Evolutionary conservation across 331 rosid genomes (phyloP), one percentile per base, ranked within the genome.

Genomic region (Telfairia occidentalis): DNA sequence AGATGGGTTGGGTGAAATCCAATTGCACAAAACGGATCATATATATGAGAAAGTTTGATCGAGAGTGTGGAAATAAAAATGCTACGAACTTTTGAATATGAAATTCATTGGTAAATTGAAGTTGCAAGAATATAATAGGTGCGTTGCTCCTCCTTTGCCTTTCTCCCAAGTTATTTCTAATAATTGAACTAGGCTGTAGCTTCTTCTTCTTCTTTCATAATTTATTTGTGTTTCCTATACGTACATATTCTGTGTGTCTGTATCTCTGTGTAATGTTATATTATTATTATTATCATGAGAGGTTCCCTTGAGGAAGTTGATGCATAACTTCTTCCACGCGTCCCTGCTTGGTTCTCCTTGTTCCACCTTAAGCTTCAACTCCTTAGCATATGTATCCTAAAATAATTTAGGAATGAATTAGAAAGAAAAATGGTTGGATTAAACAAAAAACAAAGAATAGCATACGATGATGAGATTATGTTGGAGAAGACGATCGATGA

Each of bases 401-500:
- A n/a, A n/a, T n/a, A n/a, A n/a, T n/a, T n/a, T n/a, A n/a, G n/a
- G n/a, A n/a, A n/a, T n/a, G n/a, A n/a, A n/a, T n/a, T n/a, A n/a
- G n/a, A n/a, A n/a, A n/a, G n/a, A n/a, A n/a, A n/a, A n/a, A n/a
- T n/a, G n/a, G n/a, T n/a, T n/a, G n/a, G n/a, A n/a, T n/a, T n/a
- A n/a, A n/a, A n/a, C n/a, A n/a, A n/a, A n/a, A n/a, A n/a, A n/a
- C n/a, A n/a, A n/a, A n/a, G n/a, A n/a, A n/a, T n/a, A n/a, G 43
- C 24, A 4, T 84, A 89, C 98, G 85, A 32, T 28, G 53, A 94
- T 81, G 64, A 61, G 58, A 65, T 80, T 57, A 9, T 80, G 84
- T 2, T 83, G 82, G n/a, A 81, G 78, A 3, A 94, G 86, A 16
- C 91, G 98, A 38, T 94, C 92, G 50, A 89, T 83, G 13, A 91